These are phyloP conservation scores for Aspergillus ochraceus DNA, from an alignment of 2,329 filamentous ascomycete genomes.

Conservation along the genomic window DNA sequence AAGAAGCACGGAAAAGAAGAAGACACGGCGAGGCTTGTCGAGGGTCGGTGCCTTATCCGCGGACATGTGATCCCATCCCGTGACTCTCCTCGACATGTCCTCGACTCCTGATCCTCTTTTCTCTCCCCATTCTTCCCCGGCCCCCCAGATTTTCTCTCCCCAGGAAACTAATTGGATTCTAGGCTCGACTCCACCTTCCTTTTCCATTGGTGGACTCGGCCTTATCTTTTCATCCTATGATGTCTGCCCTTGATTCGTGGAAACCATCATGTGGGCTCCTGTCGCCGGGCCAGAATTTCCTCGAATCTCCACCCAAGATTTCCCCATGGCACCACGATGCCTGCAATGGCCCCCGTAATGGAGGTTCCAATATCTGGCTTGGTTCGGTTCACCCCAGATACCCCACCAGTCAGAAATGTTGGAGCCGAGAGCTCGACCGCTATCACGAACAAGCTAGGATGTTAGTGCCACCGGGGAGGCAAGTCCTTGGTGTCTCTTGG, in stretches of 20 bases:
- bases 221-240: slow-evolving; percentile 14
- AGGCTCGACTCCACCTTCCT: background rate
- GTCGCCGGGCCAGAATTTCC: slow-evolving; percentile 29
- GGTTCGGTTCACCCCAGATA: slow-evolving; percentile 15
- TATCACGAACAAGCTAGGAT: slow-evolving; percentile 21
- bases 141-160: background rate
- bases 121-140: background rate
- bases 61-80: background rate
- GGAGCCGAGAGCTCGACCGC: slow-evolving; percentile 11
- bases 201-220: slow-evolving; percentile 27
- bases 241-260: slow-evolving; percentile 29
- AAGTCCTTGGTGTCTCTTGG: slow-evolving; percentile 9
- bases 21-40: background rate
- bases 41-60: background rate
- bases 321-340: slow-evolving; percentile 18
- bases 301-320: slow-evolving; percentile 31
- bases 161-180: background rate
- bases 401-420: slow-evolving; percentile 31
- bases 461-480: slow-evolving; percentile 13
- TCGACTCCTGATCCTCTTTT: no score
- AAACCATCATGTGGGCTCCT: slow-evolving; percentile 16
- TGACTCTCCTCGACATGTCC: background rate
- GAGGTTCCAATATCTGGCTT: slow-evolving; percentile 8
- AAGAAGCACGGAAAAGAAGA: background rate
- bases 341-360: background rate